Evolutionary conservation across 2,329 filamentous ascomycete genomes (phyloP).

Genomic region (Stachybotrys chartarum): DNA sequence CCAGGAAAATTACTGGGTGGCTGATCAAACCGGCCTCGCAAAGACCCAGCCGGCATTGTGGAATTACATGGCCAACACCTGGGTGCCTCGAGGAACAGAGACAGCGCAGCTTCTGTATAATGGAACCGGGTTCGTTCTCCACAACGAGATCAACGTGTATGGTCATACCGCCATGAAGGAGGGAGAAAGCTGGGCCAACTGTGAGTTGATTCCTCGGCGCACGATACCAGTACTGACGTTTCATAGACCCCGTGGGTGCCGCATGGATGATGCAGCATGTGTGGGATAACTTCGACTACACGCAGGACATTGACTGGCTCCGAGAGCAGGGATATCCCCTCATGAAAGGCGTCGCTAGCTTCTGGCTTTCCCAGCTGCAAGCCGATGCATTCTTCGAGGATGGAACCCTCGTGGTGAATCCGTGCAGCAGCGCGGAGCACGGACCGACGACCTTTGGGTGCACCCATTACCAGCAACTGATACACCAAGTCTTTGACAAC

Average conservation of each 20-base stretch:
- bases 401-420: conserved; percentile 45
- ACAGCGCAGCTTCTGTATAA: conserved; percentile 47
- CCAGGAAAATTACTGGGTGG: conserved; percentile 55
- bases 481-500: conserved; percentile 34
- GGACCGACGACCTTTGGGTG: conserved; percentile 47
- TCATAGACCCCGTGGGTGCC: conserved; percentile 33
- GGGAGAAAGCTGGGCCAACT: conserved; percentile 21
- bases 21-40: conserved; percentile 43
- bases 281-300: conserved; percentile 49
- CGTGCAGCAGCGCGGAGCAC: conserved; percentile 52
- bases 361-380: conserved; percentile 49
- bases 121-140: conserved; percentile 47
- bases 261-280: conserved; percentile 57
- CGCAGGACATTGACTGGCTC: conserved; percentile 38
- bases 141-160: conserved; percentile 53
- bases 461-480: conserved; percentile 45
- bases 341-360: conserved; percentile 44
- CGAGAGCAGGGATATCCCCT: conserved; percentile 41
- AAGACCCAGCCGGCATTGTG: conserved; percentile 38
- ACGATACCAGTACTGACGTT: not conserved
- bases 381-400: conserved; percentile 42
- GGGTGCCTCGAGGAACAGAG: conserved; percentile 43
- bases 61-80: conserved; percentile 45
- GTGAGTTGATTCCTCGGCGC: conserved; percentile 8
- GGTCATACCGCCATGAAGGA: conserved; percentile 41